Base-by-base conservation (phyloP, 805 yeast genomes). In the Grigorovia jiainica region DNA sequence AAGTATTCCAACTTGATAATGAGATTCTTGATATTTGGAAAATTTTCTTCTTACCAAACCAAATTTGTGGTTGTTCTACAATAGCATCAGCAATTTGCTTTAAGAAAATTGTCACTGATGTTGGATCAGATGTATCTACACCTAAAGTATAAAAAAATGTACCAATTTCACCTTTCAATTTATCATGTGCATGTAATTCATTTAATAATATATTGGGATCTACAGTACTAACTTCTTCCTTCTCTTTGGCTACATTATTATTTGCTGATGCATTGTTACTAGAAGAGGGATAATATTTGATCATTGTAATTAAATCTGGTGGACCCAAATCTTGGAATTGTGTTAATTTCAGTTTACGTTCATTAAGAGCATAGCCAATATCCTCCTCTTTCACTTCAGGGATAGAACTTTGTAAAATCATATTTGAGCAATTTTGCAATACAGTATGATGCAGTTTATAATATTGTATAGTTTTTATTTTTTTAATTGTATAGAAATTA, bases 81-180 rank as follows among this genome's bases (percentile, higher is more conserved):
- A 84, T 77, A 30, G 79, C 66, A 42, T 75, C 82, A 27, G 87
- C 80, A 48, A 84, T 58, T 6, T 76, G 72, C 56, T 82, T 83
- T 43, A 83, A 63, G 43, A 78, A 78, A 1, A 87, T 87, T 9
- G 90, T 89, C 42, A 84, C 78, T 1, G 87, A 73, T 1, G 92
- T 84, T 13, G 86, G 75, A 52, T 77, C 80, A 19, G 86, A 77
- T 16, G 83, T 79, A 54, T 84, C 90, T 2, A 79, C 71, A 6
- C 95, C 95, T 0, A 85, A 73, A 50, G 75, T 78, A 59, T 84
- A 83, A 37, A 83, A 66, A 57, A 74, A 83, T 2, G 92, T 81
- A 8, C 87, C 84, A n/a, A 78, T 61, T 38, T 70, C 76, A 32
- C 70, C 66, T 45, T 66, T 68, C 65, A 68, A 66, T 50, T 68